Evolutionary conservation across 2,329 filamentous ascomycete species (phyloP), one percentile per base, ranked within the genome.

Genomic region (Epichloe hybrida): DNA sequence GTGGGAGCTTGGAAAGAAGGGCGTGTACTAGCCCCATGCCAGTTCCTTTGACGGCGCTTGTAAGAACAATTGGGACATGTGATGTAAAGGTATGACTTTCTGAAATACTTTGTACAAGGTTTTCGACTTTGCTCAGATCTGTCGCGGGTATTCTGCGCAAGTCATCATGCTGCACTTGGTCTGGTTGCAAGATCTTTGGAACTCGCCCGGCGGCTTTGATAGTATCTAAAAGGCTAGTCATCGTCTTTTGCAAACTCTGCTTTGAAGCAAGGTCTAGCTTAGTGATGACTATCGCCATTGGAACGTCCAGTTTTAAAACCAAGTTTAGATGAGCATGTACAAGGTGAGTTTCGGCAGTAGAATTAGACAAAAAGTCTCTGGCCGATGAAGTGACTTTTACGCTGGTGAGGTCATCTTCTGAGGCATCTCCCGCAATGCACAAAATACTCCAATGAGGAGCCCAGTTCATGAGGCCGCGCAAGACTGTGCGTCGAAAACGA

Each of bases 381-480:
- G 73, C 66, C 2, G 72, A 70, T 17, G 74, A 68, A 0, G 74
- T 76, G 51, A 71, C 70, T 6, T 69, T 70, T 21, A 31, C 42
- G 44, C 54, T 48, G 36, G 49, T 44, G 4, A 61, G 57, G 3
- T 59, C 58, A 44, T 64, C 59, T 12, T 84, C 80, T 11, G 76
- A 73, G 55, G 85, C 84, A 60, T 93, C 86, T 37, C 88, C 88
- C 45, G 88, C 82, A 54, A 97, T 81, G 58, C 94, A 96, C 2
- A 97, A 74, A 21, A 95, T 66, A 1, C 87, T 89, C 84, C 93
- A 98, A 63, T 97, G 89, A 8, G 93, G 93, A 38, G 87, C 86
- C 90, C 93, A 97, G 44, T 90, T 93, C 55, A 98, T 77, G n/a
- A 98, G 73, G 0, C 90, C 89, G 53, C 91, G 80, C 49, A 97